These are phyloP conservation scores for Fusarium humuli DNA, from an alignment of 2,329 filamentous ascomycete species.

Conservation along the genomic window DNA sequence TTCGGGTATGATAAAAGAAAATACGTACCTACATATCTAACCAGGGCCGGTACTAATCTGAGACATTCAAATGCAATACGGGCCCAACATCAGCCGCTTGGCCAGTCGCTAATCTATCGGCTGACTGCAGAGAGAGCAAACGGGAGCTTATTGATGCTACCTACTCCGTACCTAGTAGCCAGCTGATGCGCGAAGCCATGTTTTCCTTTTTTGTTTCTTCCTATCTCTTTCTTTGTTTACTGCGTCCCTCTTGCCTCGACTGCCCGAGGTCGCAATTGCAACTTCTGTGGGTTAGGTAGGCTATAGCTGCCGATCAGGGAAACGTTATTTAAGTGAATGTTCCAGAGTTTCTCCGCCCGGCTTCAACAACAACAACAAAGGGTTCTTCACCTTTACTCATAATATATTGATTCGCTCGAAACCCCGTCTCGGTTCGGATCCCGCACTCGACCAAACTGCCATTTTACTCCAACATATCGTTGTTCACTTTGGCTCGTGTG, in stretches of 20 bases:
- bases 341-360: slow-evolving; percentile 32
- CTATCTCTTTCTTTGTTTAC: slow-evolving; percentile 19
- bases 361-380: slow-evolving; percentile 20
- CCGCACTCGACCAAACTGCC: background rate
- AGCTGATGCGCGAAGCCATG: background rate
- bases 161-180: background rate
- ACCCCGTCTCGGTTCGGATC: background rate
- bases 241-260: background rate
- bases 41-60: background rate
- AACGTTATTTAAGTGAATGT: slow-evolving; percentile 1
- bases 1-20: background rate
- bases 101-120: slow-evolving; percentile 18
- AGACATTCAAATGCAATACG: slow-evolving; percentile 8
- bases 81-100: slow-evolving; percentile 9
- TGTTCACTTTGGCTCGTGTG: background rate
- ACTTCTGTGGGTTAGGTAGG: slow-evolving; percentile 4
- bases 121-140: slow-evolving; percentile 17
- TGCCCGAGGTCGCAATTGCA: background rate
- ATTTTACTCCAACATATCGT: background rate
- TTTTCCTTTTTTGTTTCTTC: background rate
- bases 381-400: background rate
- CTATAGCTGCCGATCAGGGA: background rate
- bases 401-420: background rate
- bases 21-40: background rate
- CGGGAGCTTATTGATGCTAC: background rate